Percentiles rank a stretch among this genome's conserved stretches.
phyloP scores from a whole-genome alignment of 1,284 basidiomycete species.

The Mixia osmundae region DNA sequence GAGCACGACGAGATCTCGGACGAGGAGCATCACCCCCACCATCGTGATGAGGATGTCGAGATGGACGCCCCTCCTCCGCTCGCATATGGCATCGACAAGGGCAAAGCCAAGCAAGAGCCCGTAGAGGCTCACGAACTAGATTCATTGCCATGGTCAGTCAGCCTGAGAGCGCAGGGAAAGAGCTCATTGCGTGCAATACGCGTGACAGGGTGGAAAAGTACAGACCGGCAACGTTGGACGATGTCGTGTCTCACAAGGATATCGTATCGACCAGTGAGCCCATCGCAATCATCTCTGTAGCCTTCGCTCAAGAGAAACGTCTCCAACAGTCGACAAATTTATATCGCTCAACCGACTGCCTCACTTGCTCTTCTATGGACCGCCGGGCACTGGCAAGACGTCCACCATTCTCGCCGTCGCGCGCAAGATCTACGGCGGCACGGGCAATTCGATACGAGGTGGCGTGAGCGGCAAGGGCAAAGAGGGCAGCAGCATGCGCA shows the following conservation, averaged over 20 bases:
- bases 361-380: constrained; percentile 90
- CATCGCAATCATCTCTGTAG: constrained; percentile 3
- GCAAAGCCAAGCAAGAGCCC: too few species aligned
- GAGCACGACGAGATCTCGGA: constrained; percentile 11
- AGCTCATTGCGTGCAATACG: too few species aligned
- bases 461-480: constrained; percentile 5
- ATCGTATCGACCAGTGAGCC: constrained; percentile 69
- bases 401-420: constrained; percentile 95
- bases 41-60: neutral
- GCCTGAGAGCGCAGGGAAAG: too few species aligned
- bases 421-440: constrained; percentile 65
- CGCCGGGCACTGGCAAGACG: constrained; percentile 91
- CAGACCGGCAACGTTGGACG: constrained; percentile 58
- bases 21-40: constrained; percentile 3
- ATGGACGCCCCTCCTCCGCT: neutral
- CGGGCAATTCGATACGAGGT: too few species aligned
- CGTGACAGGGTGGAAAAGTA: constrained; percentile 95
- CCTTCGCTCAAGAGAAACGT: neutral
- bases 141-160: neutral
- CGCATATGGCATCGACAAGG: too few species aligned
- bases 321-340: constrained; percentile 65
- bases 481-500: constrained; percentile 25
- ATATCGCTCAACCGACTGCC: constrained; percentile 85
- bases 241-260: constrained; percentile 83
- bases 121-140: neutral